These are phyloP conservation scores for Enterocytospora artemiae DNA, from an alignment of 371 early-diverging fungal species.

Conservation along the genomic window DNA sequence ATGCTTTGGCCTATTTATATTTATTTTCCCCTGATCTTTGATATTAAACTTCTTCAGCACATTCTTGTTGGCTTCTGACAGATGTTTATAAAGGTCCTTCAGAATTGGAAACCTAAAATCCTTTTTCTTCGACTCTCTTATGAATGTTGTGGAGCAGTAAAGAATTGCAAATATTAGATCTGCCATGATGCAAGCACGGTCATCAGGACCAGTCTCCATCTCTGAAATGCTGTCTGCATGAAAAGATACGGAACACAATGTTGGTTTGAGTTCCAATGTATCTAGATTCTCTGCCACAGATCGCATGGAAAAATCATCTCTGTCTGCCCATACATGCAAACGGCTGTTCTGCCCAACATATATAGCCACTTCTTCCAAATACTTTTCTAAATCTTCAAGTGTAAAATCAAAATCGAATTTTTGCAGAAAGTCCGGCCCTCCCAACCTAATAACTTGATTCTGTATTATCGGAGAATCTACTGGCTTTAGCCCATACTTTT, in stretches of 20 bases:
- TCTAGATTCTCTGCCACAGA: background rate
- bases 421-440: background rate
- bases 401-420: conserved; percentile 20
- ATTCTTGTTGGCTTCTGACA: conserved; percentile 30
- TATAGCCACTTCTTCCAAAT: conserved; percentile 2
- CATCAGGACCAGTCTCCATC: background rate
- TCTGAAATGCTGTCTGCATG: background rate
- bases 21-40: conserved; percentile 37
- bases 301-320: background rate
- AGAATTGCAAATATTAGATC: conserved; percentile 47
- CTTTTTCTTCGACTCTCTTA: conserved; percentile 34
- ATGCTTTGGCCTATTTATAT: conserved; percentile 25
- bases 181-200: too few relatives aligned
- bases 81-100: conserved; percentile 28
- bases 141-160: conserved; percentile 10
- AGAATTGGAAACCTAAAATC: conserved; percentile 21
- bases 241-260: background rate
- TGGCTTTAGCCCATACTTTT: conserved; percentile 16
- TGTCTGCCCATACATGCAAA: conserved; percentile 1
- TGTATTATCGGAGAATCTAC: conserved; percentile 6
- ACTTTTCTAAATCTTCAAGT: conserved; percentile 5
- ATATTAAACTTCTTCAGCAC: conserved; percentile 47
- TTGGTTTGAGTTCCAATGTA: background rate
- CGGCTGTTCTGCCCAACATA: conserved; percentile 1
- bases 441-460: background rate